These are phyloP conservation scores for Cymodocea nodosa DNA, from an alignment of 116 monocot species.

Conservation along the genomic window DNA sequence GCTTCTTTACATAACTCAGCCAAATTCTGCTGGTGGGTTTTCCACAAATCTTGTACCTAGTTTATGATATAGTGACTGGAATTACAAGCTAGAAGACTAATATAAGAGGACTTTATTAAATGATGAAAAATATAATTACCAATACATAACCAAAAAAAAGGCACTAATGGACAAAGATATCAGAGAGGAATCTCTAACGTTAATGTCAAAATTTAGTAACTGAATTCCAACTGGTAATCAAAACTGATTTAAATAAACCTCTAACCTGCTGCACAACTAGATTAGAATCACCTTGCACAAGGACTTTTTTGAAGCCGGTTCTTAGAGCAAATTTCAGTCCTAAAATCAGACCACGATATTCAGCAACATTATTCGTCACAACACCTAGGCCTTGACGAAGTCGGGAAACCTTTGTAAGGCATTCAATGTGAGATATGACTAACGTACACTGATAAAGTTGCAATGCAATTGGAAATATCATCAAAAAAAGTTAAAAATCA, in stretches of 20 bases:
- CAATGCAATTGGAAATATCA: background rate
- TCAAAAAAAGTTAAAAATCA: background rate
- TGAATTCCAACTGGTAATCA: too few species aligned
- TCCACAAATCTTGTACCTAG: conserved; percentile 55
- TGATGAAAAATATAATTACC: background rate
- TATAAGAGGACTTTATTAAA: background rate
- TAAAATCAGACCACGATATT: conserved; percentile 40
- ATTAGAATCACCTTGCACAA: conserved; percentile 25
- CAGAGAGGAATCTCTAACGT: background rate
- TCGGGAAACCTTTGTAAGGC: conserved; percentile 23
- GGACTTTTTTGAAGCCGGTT: conserved; percentile 32
- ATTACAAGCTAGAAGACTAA: background rate
- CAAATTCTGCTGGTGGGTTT: conserved; percentile 41
- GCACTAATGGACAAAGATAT: too few species aligned
- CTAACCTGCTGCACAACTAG: too few species aligned
- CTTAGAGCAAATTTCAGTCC: conserved; percentile 40
- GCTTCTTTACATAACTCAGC: conserved; percentile 47
- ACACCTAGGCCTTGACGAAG: conserved; percentile 41
- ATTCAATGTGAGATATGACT: background rate
- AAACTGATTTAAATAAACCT: too few species aligned
- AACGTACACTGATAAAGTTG: background rate
- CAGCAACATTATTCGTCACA: conserved; percentile 48
- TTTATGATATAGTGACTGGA: background rate
- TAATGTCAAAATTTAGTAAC: too few species aligned
- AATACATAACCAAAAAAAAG: background rate